Base-by-base conservation (phyloP, 768 basidiomycete genomes). In the Hirschioporus abietinus region DNA sequence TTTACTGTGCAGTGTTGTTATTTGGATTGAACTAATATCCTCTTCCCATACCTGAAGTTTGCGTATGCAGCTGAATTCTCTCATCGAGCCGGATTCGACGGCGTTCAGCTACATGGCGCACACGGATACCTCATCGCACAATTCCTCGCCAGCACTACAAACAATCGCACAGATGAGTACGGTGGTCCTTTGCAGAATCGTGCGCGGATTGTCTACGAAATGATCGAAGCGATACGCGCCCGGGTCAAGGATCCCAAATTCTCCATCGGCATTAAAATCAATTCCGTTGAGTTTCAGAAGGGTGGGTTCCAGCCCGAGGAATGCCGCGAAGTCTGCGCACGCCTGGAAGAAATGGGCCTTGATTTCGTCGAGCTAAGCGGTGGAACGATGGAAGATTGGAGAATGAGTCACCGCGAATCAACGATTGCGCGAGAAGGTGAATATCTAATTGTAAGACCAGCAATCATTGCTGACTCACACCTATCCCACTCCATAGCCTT, bases 101-200 rank as follows among this genome's bases (percentile, higher is more conserved):
- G 88, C 72, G 86, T 91, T 36, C 89, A 92, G 73, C 70, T 92
- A 20, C 91, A 92, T 72, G 84, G 75, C 9, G 91, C 90, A 1
- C 90, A 93, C 72, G 90, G 85, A 34, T 89, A 89, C 72, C 82
- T 91, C n/a, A 34, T 88, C 1, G 84, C 87, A 73, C 73, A 79
- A n/a, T 95, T 93, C 76, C 72, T 88, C 9, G 91, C 90, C 3
- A 92, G 92, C 1, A 74, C 92, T 30, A 89, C 88, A 18, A 94
- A 95, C 80, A 75, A 74, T 7, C 87, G 92, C 35, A 81, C 80
- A 8, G 94, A 95, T 75, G 58, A 78, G 27, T 93, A 89, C 72
- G 92, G 93, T 17, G 92, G 92, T 2, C 75, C 82, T 7, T 78
- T 94, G 42, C 86, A 88, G 70, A 92, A 93, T 78, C 86, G 93